Percentiles rank a stretch among this genome's conserved stretches.
Conservation (phyloP, 192 early-diverging fungal genomes). For the Rhizophlyctis rosea region DNA sequence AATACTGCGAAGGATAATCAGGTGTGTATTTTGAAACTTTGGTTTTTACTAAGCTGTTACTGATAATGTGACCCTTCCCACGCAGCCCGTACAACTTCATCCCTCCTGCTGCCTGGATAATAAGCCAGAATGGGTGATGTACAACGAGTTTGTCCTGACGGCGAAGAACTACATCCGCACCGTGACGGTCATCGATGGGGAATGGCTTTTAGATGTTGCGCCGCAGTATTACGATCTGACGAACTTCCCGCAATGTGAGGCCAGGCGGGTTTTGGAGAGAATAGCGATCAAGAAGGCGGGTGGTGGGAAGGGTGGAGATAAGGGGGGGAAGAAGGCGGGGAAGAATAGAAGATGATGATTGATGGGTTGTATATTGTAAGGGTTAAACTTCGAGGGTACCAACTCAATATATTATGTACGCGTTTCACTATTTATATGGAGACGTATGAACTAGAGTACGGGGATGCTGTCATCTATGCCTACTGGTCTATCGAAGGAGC, state of each 20-base stretch:
- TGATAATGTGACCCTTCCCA: background rate
- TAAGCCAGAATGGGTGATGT: constrained; percentile 98
- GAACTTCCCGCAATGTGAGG: constrained; percentile 90
- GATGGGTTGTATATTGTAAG: no score
- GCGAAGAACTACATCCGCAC: constrained; percentile 95
- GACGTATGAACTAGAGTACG: no score
- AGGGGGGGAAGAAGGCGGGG: background rate
- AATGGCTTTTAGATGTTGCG: constrained; percentile 69
- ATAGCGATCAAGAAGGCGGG: constrained; percentile 13
- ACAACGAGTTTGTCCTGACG: constrained; percentile 99
- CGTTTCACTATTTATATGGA: no score
- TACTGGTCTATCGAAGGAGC: no score
- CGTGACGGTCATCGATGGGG: constrained; percentile 80
- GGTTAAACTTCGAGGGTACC: no score
- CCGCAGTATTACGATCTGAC: constrained; percentile 89
- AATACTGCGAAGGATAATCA: constrained; percentile 97
- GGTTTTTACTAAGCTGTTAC: background rate
- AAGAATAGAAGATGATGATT: background rate
- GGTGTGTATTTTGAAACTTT: constrained; percentile 34
- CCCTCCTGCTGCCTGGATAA: constrained; percentile 84
- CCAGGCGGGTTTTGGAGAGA: constrained; percentile 31
- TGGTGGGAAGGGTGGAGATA: constrained; percentile 1
- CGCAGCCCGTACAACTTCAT: constrained; percentile 78
- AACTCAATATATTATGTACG: no score
- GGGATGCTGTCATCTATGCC: no score